Percentiles rank a stretch among this genome's conserved stretches.
phyloP scores from a whole-genome alignment of 139 green algal genomes.

The Picochlorum sp. region DNA sequence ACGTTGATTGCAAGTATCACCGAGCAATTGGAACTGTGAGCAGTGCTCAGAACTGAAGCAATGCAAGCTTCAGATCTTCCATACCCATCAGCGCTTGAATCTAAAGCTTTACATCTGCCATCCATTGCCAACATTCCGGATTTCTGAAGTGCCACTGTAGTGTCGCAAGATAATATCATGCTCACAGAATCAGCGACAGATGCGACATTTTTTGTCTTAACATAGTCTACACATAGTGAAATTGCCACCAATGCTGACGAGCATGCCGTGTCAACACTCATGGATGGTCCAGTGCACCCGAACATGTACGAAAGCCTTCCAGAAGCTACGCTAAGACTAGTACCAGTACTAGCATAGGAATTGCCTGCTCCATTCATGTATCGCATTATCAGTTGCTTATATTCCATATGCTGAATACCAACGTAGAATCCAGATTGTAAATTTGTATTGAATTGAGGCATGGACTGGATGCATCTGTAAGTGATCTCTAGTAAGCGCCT shows the following conservation, averaged over 20 bases:
- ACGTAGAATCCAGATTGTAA: conserved; percentile 43
- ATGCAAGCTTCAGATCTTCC: conserved; percentile 58
- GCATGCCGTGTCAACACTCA: conserved; percentile 49
- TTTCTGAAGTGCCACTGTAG: conserved; percentile 13
- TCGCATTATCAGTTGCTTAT: conserved; percentile 41
- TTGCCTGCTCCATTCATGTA: conserved; percentile 26
- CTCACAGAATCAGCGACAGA: conserved; percentile 41
- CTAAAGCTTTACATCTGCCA: conserved; percentile 59
- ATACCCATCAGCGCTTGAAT: conserved; percentile 71
- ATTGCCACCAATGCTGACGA: conserved; percentile 35
- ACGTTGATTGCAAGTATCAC: conserved; percentile 19
- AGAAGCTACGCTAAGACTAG: conserved; percentile 49
- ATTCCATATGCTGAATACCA: conserved; percentile 67
- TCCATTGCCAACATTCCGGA: conserved; percentile 55
- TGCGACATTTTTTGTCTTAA: conserved; percentile 3
- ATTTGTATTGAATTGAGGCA: background rate
- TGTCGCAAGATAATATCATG: conserved; percentile 24
- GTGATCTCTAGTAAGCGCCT: conserved; percentile 45
- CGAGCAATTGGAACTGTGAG: background rate
- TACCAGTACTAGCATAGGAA: conserved; percentile 59
- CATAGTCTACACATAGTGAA: conserved; percentile 15
- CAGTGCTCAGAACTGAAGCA: conserved; percentile 8
- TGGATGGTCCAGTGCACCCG: conserved; percentile 27
- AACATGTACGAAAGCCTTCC: conserved; percentile 44
- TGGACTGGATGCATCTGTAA: conserved; percentile 18